A percentile compares a stretch with the other conserved stretches of the same genome.
phyloP scores from a whole-genome alignment of 768 basidiomycete species.

The Suillus sp. region DNA sequence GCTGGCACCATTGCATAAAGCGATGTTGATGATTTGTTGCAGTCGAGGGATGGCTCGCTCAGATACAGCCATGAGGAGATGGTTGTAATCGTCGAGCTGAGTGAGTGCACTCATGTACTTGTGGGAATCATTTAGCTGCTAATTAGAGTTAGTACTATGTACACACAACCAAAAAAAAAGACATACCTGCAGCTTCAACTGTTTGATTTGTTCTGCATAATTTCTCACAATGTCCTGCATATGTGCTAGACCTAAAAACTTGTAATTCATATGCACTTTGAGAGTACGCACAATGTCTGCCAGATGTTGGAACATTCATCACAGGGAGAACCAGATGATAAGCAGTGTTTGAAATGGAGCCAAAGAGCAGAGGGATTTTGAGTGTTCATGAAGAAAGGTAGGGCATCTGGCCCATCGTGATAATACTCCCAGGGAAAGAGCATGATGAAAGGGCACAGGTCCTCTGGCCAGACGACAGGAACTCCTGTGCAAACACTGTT shows the following conservation, averaged over 20 bases:
- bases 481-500: neutral
- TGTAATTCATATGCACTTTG: neutral
- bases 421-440: neutral
- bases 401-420: neutral
- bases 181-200: neutral
- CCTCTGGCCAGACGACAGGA: neutral
- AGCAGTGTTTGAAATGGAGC: neutral
- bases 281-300: neutral
- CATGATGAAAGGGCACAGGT: neutral
- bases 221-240: neutral
- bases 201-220: neutral
- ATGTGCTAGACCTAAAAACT: neutral
- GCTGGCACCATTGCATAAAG: conserved; percentile 16
- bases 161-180: neutral
- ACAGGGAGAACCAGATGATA: neutral
- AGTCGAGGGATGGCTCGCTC: conserved; percentile 12
- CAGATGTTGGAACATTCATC: neutral
- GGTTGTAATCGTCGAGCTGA: neutral
- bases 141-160: neutral
- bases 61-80: conserved; percentile 2
- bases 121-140: neutral
- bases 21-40: conserved; percentile 1
- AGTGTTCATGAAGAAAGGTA: neutral
- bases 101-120: neutral
- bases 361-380: neutral